Evolutionary conservation across 2,329 filamentous ascomycete species (phyloP), one percentile per base, ranked within the genome.

Genomic region (Microsporum ferrugineum): DNA sequence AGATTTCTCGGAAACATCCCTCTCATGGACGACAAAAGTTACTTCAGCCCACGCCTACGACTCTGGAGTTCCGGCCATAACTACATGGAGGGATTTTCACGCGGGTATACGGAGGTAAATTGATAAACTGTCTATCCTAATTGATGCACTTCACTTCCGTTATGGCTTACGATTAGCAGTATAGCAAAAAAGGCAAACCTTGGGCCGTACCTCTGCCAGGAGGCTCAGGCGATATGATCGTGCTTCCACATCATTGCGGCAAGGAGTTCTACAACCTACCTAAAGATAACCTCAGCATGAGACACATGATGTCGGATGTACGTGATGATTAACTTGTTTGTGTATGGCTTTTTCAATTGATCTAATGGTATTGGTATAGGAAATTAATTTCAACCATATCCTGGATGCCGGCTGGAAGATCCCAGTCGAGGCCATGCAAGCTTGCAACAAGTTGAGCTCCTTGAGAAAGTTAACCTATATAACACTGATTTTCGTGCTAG

Each of bases 151-250:
- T 43, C 7, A 5, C 2, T 2, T 31, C 17, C 3, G 2, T 29
- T 7, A 8, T 55, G n/a, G n/a, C 51, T 58, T n/a, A 45, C 8
- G 41, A 2, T 17, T 58, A 33, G 17, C 5, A 58, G 56, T 58
- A 58, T 31, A 58, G 36, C 17, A 58, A 58, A 29, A 58, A 58
- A 29, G 56, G 56, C 14, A 58, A 58, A 7, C 56, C 23, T 7
- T 58, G 36, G 23, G 56, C 56, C 12, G 56, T 41, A 29, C 36
- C 36, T 6, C 23, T 45, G n/a, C 56, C 56, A 4, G 39, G 39
- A n/a, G 56, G 56, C 3, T 34, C 51, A 34, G 56, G 39, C 17
- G 36, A 58, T 29, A 34, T 45, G 23, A 41, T 41, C 10, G 39
- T 58, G 2, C 56, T 58, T 12, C 56, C 56, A 14, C 36, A 23